phyloP scores from a whole-genome alignment of 2,329 filamentous ascomycete species.

The Claviceps africana region DNA sequence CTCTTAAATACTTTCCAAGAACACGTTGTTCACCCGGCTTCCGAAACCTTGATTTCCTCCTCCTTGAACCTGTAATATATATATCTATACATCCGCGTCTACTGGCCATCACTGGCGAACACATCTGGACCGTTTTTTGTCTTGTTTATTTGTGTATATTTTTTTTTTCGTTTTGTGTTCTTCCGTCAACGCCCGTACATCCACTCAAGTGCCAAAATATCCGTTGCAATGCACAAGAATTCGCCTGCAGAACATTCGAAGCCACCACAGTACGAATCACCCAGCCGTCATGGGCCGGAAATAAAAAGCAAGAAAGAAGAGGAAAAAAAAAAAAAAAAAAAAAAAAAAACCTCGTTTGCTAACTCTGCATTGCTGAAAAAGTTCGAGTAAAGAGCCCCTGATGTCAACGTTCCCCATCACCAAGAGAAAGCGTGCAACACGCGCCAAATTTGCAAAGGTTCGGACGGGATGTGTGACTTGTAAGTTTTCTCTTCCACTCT shows the following conservation, averaged over 20 bases:
- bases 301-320: not conserved
- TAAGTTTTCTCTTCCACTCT: constrained; percentile 10
- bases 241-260: not conserved
- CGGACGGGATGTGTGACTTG: constrained; percentile 19
- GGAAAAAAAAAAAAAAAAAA: not conserved
- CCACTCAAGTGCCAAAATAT: not conserved
- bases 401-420: constrained; percentile 8
- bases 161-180: too few relatives aligned
- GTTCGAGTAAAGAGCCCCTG: constrained; percentile 2
- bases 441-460: constrained; percentile 19
- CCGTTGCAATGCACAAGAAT: not conserved
- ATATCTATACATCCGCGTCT: not conserved
- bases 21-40: not conserved
- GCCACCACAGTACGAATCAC: not conserved
- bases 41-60: not conserved
- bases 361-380: not conserved
- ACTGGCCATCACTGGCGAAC: not conserved
- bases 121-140: not conserved
- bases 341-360: not conserved
- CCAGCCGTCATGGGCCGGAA: not conserved
- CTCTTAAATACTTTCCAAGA: not conserved
- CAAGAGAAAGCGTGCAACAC: constrained; percentile 8
- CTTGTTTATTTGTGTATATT: too few relatives aligned
- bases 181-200: not conserved
- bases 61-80: not conserved